Conservation (phyloP, 352 stramenopile species). For the Globisporangium rhizosaccharum region DNA sequence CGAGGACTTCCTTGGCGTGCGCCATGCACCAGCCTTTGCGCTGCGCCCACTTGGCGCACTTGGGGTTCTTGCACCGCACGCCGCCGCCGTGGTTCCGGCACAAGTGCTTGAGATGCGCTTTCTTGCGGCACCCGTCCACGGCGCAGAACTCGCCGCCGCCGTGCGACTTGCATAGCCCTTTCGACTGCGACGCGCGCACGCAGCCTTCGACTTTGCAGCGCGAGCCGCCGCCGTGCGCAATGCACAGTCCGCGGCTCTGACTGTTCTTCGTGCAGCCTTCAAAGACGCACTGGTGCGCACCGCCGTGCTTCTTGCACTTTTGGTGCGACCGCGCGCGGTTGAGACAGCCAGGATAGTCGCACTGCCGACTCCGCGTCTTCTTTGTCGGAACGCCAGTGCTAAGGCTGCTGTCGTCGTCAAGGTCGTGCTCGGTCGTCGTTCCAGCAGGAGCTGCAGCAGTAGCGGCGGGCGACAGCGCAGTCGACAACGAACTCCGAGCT, state of each 20-base stretch:
- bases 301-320: slow-evolving; percentile 88
- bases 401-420: slow-evolving; percentile 2
- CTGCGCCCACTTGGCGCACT: slow-evolving; percentile 84
- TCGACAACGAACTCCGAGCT: too few species aligned
- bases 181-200: slow-evolving; percentile 77
- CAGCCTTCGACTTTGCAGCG: slow-evolving; percentile 77
- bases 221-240: slow-evolving; percentile 77
- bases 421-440: background rate
- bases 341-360: slow-evolving; percentile 62
- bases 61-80: slow-evolving; percentile 72
- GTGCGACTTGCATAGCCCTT: slow-evolving; percentile 83
- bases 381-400: slow-evolving; percentile 18
- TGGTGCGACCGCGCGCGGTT: slow-evolving; percentile 82
- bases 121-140: slow-evolving; percentile 79
- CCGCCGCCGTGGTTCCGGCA: slow-evolving; percentile 85
- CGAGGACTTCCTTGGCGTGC: slow-evolving; percentile 75
- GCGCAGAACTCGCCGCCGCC: slow-evolving; percentile 78
- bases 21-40: slow-evolving; percentile 88
- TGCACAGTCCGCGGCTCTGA: slow-evolving; percentile 81
- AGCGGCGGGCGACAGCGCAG: background rate
- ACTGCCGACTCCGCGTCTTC: slow-evolving; percentile 49
- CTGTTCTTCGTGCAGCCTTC: slow-evolving; percentile 86
- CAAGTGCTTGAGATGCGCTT: slow-evolving; percentile 81
- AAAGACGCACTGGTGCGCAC: slow-evolving; percentile 79
- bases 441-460: too few species aligned